Base-by-base conservation (phyloP, 1,284 basidiomycete species). In the Ceratobasidium sp. region DNA sequence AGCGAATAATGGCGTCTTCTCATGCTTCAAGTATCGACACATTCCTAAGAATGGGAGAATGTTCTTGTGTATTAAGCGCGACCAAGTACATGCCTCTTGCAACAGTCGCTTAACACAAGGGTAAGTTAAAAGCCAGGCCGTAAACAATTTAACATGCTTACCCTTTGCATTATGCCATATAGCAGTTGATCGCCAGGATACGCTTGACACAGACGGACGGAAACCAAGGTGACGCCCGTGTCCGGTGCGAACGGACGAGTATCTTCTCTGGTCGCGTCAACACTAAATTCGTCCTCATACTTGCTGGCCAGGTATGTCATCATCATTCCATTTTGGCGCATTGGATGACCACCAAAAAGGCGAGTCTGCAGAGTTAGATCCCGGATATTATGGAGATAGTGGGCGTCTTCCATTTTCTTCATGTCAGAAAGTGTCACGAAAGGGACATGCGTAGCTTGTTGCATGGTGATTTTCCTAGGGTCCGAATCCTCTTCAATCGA, bases 341-440 rank as follows among this genome's bases (percentile, higher is more conserved):
- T 73, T 24, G 69, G 54, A 33, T 44, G 57, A 24, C 69, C 69
- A 29, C 57, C 57, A 33, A 33, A 62, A 22, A 73, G 57, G 1
- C 69, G 69, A 33, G 53, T 41, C 27, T 62, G 69, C 29, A 73
- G 29, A 17, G 54, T 33, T 22, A 73, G 47, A 27, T 73, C 69
- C 2, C 69, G 57, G 24, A 73, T 73, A 24, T 73, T 73, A 22
- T 53, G 48, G 8, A 73, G 48, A 54, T 73, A 73, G 22, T 41
- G 44, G 1, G 57, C 69, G 31, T 62, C 22, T 24, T 73, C 69
- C 47, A 73, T 53, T 29, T 73, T 73, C n/a, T 62, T 73, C 24
- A 73, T 73, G 31, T 73, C 69, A 24, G 69, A 73, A 51, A 73
- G 60, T 22, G 69, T 73, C 22, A 73, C 69, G 33, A 53, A 73